Conservation (phyloP, 345 rosid species). For the Hevea brasiliensis region DNA sequence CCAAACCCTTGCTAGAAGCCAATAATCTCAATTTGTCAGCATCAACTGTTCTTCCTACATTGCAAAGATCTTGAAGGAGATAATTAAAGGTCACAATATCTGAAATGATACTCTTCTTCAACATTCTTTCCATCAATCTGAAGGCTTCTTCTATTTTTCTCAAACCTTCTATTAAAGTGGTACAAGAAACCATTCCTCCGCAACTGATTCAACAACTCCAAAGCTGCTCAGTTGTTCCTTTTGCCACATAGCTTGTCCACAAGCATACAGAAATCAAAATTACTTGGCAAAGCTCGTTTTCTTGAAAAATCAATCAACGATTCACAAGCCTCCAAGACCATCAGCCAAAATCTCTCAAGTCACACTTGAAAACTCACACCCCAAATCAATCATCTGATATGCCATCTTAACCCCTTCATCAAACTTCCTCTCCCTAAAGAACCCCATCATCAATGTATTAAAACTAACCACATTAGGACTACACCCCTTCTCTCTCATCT, state of each 20-base stretch:
- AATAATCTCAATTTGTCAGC: slow-evolving; percentile 65
- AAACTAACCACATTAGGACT: slow-evolving; percentile 78
- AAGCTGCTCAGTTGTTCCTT: slow-evolving; percentile 48
- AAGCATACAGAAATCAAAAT: slow-evolving; percentile 55
- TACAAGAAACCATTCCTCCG: slow-evolving; percentile 75
- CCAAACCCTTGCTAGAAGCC: slow-evolving; percentile 66
- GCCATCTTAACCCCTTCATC: slow-evolving; percentile 75
- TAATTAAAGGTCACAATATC: slow-evolving; percentile 78
- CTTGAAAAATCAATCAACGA: slow-evolving; percentile 59
- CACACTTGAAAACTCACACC: slow-evolving; percentile 53
- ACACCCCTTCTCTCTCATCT: slow-evolving; percentile 74
- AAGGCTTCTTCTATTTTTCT: slow-evolving; percentile 50
- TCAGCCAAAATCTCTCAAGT: slow-evolving; percentile 85
- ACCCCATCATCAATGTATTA: slow-evolving; percentile 73
- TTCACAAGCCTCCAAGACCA: slow-evolving; percentile 60
- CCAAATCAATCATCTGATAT: slow-evolving; percentile 72
- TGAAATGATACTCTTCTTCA: slow-evolving; percentile 51
- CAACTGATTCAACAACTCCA: slow-evolving; percentile 52
- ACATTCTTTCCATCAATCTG: slow-evolving; percentile 63
- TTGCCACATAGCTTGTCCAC: slow-evolving; percentile 58
- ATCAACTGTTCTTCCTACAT: slow-evolving; percentile 44
- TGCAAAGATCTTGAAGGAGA: slow-evolving; percentile 71
- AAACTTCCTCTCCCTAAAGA: slow-evolving; percentile 57
- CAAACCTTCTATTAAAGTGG: slow-evolving; percentile 70
- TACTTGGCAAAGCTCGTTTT: slow-evolving; percentile 56